Percentiles rank a stretch among this genome's conserved stretches.
These are phyloP conservation scores for Ogataea wickerhamii DNA, from an alignment of 805 yeast genomes.

Conservation along the genomic window DNA sequence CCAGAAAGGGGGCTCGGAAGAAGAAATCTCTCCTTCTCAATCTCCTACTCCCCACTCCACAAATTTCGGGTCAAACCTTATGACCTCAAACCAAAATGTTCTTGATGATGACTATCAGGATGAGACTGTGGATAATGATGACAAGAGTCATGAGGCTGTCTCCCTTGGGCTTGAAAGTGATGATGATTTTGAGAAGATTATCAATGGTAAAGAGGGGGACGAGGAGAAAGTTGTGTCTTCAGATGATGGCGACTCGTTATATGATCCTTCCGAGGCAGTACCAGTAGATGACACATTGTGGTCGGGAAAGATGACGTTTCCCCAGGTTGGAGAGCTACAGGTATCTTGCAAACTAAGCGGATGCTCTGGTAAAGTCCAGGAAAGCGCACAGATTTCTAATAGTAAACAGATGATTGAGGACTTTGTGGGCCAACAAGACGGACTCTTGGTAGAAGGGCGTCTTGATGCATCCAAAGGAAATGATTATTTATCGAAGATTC, in stretches of 20 bases:
- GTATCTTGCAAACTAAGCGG: conserved; percentile 14
- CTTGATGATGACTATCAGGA: conserved; percentile 7
- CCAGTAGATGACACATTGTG: conserved; percentile 18
- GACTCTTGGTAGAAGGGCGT: conserved; percentile 58
- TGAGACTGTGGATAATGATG: conserved; percentile 8
- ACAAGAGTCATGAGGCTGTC: conserved; percentile 1
- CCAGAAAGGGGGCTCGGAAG: conserved; percentile 10
- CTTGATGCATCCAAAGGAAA: conserved; percentile 53
- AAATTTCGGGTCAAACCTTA: conserved; percentile 13
- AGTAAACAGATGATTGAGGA: conserved; percentile 18
- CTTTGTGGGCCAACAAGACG: conserved; percentile 10
- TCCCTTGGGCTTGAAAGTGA: conserved; percentile 12
- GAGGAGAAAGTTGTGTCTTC: conserved; percentile 6
- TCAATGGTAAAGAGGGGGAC: conserved; percentile 14
- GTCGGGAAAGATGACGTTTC: conserved; percentile 22
- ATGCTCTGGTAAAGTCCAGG: conserved; percentile 12
- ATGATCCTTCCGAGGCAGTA: conserved; percentile 25
- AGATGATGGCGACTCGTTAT: conserved; percentile 15
- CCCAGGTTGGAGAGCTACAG: conserved; percentile 16
- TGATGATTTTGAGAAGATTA: conserved; percentile 16
- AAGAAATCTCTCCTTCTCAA: conserved; percentile 2
- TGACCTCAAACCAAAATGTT: conserved; percentile 6
- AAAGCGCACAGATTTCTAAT: conserved; percentile 11
- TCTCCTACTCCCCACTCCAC: conserved; percentile 9
- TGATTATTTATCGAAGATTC: conserved; percentile 48